Evolutionary conservation across 805 yeast species (phyloP).

Genomic region (Pichia exigua): DNA sequence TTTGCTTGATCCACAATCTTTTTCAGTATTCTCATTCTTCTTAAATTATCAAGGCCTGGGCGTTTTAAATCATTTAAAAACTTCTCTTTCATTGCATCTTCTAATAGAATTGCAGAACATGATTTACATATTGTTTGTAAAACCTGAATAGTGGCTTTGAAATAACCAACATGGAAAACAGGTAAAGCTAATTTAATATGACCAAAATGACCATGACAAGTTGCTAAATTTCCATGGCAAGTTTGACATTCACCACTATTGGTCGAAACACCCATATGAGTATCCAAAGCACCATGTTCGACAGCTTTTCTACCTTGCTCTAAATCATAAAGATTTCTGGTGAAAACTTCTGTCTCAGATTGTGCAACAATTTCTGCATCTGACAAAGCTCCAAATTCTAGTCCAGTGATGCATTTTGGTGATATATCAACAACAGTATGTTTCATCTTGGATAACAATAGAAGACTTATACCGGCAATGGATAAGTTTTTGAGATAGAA

Average conservation of each 20-base stretch:
- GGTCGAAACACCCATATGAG: conserved; percentile 89
- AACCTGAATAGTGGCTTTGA: conserved; percentile 82
- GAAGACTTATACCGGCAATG: background rate
- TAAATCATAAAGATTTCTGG: conserved; percentile 85
- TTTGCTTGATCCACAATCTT: conserved; percentile 86
- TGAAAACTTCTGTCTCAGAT: conserved; percentile 87
- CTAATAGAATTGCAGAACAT: conserved; percentile 72
- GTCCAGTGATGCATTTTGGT: conserved; percentile 84
- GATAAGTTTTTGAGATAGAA: background rate
- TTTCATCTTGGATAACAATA: conserved; percentile 21
- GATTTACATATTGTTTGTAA: conserved; percentile 86
- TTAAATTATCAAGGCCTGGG: conserved; percentile 82
- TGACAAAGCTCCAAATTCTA: conserved; percentile 89
- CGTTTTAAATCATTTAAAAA: conserved; percentile 74
- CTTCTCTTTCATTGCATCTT: conserved; percentile 60
- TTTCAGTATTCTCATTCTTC: conserved; percentile 84
- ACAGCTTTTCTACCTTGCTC: conserved; percentile 85
- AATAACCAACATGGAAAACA: conserved; percentile 95
- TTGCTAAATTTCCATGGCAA: conserved; percentile 84
- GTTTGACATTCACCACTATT: conserved; percentile 82
- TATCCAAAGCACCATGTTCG: conserved; percentile 80
- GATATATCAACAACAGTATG: conserved; percentile 61
- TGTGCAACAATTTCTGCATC: conserved; percentile 88
- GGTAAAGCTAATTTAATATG: conserved; percentile 90
- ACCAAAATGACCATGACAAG: conserved; percentile 98